A percentile compares a stretch with the other conserved stretches of the same genome.
Conservation (phyloP, 106 monocot species). For the Agapanthus africanus region DNA sequence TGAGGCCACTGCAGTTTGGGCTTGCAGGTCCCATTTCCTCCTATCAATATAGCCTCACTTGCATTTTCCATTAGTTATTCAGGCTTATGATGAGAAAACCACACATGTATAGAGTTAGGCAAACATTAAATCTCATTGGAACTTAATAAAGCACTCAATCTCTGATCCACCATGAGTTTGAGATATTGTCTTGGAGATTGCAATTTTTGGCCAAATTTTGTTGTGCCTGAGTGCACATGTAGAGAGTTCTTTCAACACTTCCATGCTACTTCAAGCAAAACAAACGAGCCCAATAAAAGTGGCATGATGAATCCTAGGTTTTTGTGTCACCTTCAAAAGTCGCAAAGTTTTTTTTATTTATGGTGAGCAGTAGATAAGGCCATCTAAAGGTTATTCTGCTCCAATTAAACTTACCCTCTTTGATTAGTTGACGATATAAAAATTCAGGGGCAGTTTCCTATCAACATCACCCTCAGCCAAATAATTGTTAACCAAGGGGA, state of each 20-base stretch:
- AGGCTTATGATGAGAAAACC: neutral
- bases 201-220: constrained; percentile 1
- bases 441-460: neutral
- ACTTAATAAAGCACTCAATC: neutral
- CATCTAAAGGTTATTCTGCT: neutral
- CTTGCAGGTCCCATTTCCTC: too few relatives aligned
- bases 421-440: neutral
- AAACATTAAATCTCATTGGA: too few relatives aligned
- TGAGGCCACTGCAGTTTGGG: too few relatives aligned
- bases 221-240: too few relatives aligned
- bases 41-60: neutral
- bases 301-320: neutral
- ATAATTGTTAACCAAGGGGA: constrained; percentile 3
- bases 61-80: neutral
- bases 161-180: neutral
- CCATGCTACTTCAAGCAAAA: too few relatives aligned
- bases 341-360: neutral
- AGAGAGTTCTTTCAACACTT: neutral
- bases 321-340: neutral
- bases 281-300: neutral
- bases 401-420: neutral
- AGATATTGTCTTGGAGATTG: neutral
- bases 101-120: neutral
- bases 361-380: too few relatives aligned
- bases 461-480: neutral